phyloP scores from a whole-genome alignment of 305 asterid genomes.

The Fraxinus dipetala region DNA sequence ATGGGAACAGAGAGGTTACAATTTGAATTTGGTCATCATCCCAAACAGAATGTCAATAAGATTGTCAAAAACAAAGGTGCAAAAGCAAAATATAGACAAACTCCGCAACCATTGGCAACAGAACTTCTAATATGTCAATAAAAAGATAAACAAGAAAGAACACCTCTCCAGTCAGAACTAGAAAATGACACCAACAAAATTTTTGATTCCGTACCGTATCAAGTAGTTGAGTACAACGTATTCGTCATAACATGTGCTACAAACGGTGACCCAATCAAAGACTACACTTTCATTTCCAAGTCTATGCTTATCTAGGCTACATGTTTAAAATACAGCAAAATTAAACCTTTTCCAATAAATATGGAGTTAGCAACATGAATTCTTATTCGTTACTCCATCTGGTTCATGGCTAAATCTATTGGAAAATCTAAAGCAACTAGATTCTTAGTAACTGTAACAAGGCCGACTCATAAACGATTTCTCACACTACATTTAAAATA shows the following conservation, averaged over 20 bases:
- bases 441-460: background rate
- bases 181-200: background rate
- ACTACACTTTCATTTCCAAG: background rate
- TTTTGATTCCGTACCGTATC: background rate
- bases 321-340: background rate
- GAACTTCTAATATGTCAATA: background rate
- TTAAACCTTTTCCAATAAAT: background rate
- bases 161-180: background rate
- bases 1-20: background rate
- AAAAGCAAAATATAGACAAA: background rate
- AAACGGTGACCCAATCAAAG: background rate
- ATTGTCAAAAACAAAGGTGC: background rate
- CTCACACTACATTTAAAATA: background rate
- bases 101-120: background rate
- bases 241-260: background rate
- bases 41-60: background rate
- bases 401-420: background rate
- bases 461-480: background rate
- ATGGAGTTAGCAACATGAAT: background rate
- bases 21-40: conserved; percentile 6
- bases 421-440: background rate
- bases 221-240: background rate
- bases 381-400: background rate
- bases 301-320: background rate
- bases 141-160: background rate